Base-by-base conservation (phyloP, 2,329 filamentous ascomycete species). In the Alternaria brassicicola region DNA sequence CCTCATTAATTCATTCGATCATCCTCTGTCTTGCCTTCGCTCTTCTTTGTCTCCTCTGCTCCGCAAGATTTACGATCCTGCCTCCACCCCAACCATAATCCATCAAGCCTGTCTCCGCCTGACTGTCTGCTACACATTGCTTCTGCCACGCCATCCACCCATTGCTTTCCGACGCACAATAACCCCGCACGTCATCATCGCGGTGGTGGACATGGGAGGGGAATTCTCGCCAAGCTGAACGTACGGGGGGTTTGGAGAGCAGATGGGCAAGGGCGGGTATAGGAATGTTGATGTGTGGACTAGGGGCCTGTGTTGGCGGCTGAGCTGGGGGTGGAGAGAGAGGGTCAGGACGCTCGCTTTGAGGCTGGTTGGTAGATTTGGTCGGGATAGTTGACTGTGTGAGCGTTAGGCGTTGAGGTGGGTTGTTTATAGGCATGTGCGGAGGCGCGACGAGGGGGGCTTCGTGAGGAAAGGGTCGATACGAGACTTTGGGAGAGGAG, bases 61-160 rank as follows among this genome's bases (percentile, higher is more conserved):
- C 33, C 13, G 25, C 25, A 23, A 31, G 41, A 42, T 48, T 26
- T 3, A 53, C 35, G 12, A 35, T 17, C 2, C 30, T 42, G 2
- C 50, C 55, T 17, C 43, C 51, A 33, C 23, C 33, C 55, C 55
- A 58, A 1, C 23, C 28, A 12, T n/a, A 9, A n/a, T 58, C 51
- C 10, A 55, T 33, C 25, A 12, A 30, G 5, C 51, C 56, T 8
- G 50, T 28, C 26, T 58, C 51, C 4, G 8, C 21, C 31, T 58
- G 30, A 21, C 41, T 19, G 9, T 17, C 9, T 26, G 17, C 17
- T 1, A 58, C 6, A 6, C 45, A 25, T 25, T 15, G 31, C 25
- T 45, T 30, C 12, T 55, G 31, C 33, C 19, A 41, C 3, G 6
- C 31, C 3, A 45, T 39, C 51, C 56, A 55, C 15, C 51, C 51